Conservation (phyloP, 495 filamentous ascomycete genomes). For the Hypoxylon fragiforme region DNA sequence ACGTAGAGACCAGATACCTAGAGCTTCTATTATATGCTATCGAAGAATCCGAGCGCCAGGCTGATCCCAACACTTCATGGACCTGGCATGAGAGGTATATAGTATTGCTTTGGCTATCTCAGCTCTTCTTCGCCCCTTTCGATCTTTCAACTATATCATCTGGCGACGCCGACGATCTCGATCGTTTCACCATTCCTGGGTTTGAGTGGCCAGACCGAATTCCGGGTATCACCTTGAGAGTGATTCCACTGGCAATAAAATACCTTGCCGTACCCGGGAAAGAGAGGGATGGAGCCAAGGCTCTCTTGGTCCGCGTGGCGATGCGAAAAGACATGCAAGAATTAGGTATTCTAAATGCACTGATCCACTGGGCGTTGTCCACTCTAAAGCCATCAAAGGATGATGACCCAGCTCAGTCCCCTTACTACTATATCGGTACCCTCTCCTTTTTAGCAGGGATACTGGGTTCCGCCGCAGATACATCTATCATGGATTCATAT, state of each 20-base stretch:
- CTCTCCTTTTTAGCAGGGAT: slow-evolving; percentile 79
- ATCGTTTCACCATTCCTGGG: slow-evolving; percentile 37
- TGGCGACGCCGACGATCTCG: slow-evolving; percentile 44
- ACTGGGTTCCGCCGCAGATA: slow-evolving; percentile 54
- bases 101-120: slow-evolving; percentile 88
- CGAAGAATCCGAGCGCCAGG: slow-evolving; percentile 45
- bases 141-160: slow-evolving; percentile 85
- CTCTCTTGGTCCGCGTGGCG: slow-evolving; percentile 78
- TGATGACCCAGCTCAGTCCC: slow-evolving; percentile 36
- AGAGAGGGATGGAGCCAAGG: slow-evolving; percentile 82
- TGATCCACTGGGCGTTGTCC: slow-evolving; percentile 69
- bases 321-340: slow-evolving; percentile 85
- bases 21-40: slow-evolving; percentile 76
- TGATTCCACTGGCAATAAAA: slow-evolving; percentile 69
- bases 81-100: slow-evolving; percentile 89
- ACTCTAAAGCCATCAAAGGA: slow-evolving; percentile 52
- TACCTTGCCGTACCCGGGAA: slow-evolving; percentile 78
- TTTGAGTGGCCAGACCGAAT: slow-evolving; percentile 56
- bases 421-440: slow-evolving; percentile 66
- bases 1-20: slow-evolving; percentile 81
- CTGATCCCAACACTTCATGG: slow-evolving; percentile 42
- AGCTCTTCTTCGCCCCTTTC: slow-evolving; percentile 90
- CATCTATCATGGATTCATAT: slow-evolving; percentile 55
- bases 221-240: slow-evolving; percentile 69
- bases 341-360: slow-evolving; percentile 64